Evolutionary conservation across 495 filamentous ascomycete species (phyloP).

Genomic region (Aspergillus haitiensis): DNA sequence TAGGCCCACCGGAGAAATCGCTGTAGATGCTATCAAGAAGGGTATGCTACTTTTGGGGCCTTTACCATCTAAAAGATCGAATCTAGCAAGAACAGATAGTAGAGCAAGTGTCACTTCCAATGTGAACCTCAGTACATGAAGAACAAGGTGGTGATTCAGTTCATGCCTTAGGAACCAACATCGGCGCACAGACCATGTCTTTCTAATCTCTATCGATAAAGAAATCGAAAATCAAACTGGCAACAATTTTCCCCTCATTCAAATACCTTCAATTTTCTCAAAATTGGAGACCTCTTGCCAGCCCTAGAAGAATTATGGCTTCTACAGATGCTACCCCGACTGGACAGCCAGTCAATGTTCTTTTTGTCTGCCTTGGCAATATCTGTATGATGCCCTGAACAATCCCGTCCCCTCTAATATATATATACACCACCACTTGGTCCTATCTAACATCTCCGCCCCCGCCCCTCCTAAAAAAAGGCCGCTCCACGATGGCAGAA

Average conservation of each 20-base stretch:
- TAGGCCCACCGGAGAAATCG: no score
- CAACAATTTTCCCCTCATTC: neutral
- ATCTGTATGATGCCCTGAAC: constrained; percentile 62
- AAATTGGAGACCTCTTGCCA: neutral
- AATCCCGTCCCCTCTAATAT: neutral
- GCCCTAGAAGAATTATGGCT: constrained; percentile 15
- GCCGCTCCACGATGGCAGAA: constrained; percentile 90
- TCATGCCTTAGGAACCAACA: neutral
- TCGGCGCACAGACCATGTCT: neutral
- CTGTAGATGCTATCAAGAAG: no score
- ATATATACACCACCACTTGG: neutral
- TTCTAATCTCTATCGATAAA: constrained; percentile 18
- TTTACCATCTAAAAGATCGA: no score
- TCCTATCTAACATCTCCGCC: neutral
- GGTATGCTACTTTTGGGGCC: no score
- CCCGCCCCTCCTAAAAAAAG: constrained; percentile 28
- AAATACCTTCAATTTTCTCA: neutral
- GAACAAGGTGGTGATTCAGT: no score
- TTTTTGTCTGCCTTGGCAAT: constrained; percentile 97
- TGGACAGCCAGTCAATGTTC: constrained; percentile 61
- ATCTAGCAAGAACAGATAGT: no score
- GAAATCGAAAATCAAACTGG: neutral
- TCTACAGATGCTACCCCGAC: constrained; percentile 21
- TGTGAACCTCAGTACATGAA: no score
- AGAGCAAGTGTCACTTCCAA: no score